Percentiles rank a stretch among this genome's conserved stretches.
phyloP scores from a whole-genome alignment of 83 land plant genomes.

The Larix sibirica region DNA sequence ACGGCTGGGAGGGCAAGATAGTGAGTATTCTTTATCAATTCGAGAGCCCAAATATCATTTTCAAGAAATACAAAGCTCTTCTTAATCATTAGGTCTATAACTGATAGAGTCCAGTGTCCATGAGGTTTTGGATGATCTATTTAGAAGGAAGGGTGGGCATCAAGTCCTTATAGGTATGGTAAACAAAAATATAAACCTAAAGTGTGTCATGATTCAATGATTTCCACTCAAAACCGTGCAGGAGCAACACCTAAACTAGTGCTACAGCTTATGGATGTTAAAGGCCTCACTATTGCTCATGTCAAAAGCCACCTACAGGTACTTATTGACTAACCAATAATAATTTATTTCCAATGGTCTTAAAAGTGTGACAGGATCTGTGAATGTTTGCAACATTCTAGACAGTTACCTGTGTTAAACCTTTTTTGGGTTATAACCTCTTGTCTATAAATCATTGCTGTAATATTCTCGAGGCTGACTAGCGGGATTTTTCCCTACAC shows the following conservation, averaged over 20 bases:
- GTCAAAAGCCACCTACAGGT: slow-evolving; percentile 79
- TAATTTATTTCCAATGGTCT: neutral
- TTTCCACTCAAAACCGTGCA: slow-evolving; percentile 8
- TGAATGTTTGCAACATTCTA: slow-evolving; percentile 10
- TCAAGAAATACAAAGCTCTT: too few relatives aligned
- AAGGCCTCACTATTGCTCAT: slow-evolving; percentile 60
- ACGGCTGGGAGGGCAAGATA: slow-evolving; percentile 68
- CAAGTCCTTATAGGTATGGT: too few relatives aligned
- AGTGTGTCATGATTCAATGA: too few relatives aligned
- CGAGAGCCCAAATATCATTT: too few relatives aligned
- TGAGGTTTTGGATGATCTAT: too few relatives aligned
- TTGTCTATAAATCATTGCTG: too few relatives aligned
- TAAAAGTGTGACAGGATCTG: neutral
- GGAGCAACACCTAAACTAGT: slow-evolving; percentile 70
- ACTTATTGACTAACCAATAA: neutral
- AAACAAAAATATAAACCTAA: too few relatives aligned
- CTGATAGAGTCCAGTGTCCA: too few relatives aligned
- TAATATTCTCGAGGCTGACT: too few relatives aligned
- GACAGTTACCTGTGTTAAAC: neutral
- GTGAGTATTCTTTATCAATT: slow-evolving; percentile 20
- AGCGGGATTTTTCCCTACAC: neutral
- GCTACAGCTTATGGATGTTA: slow-evolving; percentile 56
- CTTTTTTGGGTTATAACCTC: neutral
- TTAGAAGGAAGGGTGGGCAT: too few relatives aligned
- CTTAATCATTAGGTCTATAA: too few relatives aligned